These are phyloP conservation scores for Boletus patriciae DNA, from an alignment of 768 basidiomycete species.

Conservation along the genomic window DNA sequence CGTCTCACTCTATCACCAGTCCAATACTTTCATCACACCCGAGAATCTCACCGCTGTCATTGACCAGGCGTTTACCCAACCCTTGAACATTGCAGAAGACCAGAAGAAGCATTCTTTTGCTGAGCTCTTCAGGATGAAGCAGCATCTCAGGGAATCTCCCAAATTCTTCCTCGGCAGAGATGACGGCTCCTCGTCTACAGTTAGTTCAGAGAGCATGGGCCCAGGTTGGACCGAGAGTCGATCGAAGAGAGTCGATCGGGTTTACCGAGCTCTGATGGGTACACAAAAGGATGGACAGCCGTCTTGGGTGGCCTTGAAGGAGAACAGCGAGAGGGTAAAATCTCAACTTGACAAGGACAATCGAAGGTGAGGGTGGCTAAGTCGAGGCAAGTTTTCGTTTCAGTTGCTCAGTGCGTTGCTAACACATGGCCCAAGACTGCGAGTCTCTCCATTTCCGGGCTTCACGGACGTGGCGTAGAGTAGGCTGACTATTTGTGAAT, in stretches of 20 bases:
- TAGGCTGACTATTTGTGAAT: neutral
- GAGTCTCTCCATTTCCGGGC: neutral
- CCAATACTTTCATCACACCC: conserved; percentile 65
- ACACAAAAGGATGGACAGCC: conserved; percentile 31
- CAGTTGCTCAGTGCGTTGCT: neutral
- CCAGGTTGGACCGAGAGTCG: conserved; percentile 32
- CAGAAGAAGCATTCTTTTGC: conserved; percentile 11
- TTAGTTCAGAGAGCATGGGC: conserved; percentile 27
- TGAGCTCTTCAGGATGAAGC: conserved; percentile 21
- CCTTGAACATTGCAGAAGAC: conserved; percentile 17
- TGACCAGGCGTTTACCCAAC: conserved; percentile 56
- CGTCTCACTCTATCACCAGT: conserved; percentile 75
- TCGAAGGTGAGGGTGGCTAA: neutral
- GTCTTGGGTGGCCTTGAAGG: conserved; percentile 34
- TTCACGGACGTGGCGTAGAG: neutral
- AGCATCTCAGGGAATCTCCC: conserved; percentile 5
- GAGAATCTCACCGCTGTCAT: conserved; percentile 67
- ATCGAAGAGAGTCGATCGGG: conserved; percentile 25
- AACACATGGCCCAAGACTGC: neutral
- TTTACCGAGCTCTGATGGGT: conserved; percentile 30
- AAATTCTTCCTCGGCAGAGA: conserved; percentile 34
- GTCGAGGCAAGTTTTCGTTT: conserved; percentile 6
- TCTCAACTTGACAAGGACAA: conserved; percentile 19
- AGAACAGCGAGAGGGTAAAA: conserved; percentile 25
- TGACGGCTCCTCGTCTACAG: neutral